phyloP scores from a whole-genome alignment of 2,329 filamentous ascomycete genomes.

The Podosphaera fusca region DNA sequence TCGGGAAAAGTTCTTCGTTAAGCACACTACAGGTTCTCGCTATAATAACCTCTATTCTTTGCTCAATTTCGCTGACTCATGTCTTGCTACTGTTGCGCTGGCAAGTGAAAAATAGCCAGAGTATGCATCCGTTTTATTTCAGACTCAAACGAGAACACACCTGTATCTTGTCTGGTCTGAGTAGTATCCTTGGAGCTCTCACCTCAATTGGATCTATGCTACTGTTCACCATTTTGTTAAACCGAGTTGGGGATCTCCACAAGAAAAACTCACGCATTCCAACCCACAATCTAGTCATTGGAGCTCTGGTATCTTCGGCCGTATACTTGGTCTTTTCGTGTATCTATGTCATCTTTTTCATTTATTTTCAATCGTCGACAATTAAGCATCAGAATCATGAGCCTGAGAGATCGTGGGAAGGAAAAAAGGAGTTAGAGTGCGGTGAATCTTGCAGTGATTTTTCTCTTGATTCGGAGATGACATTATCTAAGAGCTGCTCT shows the following conservation, averaged over 20 bases:
- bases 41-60: constrained; percentile 11
- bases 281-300: constrained; percentile 8
- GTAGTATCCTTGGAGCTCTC: constrained; percentile 9
- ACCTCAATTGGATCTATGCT: constrained; percentile 11
- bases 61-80: constrained; percentile 8
- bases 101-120: constrained; percentile 12
- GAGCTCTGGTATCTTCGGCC: constrained; percentile 13
- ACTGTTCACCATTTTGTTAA: constrained; percentile 10
- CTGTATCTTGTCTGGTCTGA: constrained; percentile 12
- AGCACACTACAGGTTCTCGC: constrained; percentile 6
- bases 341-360: constrained; percentile 12
- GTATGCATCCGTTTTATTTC: constrained; percentile 10
- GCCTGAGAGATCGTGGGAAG: neutral
- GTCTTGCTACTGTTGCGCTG: constrained; percentile 9
- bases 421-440: neutral
- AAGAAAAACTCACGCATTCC: constrained; percentile 6
- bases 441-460: neutral
- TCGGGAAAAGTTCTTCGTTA: constrained; percentile 6
- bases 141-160: constrained; percentile 10
- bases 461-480: neutral
- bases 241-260: constrained; percentile 7
- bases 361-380: constrained; percentile 9
- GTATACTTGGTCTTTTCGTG: constrained; percentile 11
- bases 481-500: neutral
- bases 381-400: constrained; percentile 5